Base-by-base conservation (phyloP, 2,329 filamentous ascomycete genomes). In the Colletotrichum graminicola region DNA sequence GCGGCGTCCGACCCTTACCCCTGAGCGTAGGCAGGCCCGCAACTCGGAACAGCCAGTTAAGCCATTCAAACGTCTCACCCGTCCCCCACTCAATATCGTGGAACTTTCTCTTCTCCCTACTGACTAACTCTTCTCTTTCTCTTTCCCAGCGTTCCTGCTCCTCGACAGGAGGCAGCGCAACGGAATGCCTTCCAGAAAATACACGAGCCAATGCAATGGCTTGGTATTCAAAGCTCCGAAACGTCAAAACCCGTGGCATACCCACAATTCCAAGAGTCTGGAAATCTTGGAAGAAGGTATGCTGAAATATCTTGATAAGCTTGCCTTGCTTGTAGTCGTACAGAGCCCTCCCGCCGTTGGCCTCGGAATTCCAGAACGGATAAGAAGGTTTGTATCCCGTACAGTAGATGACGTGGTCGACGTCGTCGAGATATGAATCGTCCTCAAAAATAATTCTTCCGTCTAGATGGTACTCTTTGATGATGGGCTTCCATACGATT, bases 201-300 rank as follows among this genome's bases (percentile, higher is more conserved):
- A 87, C 74, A 2, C 87, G 80, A 3, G 87, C 86, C 0, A 89
- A 77, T 1, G 87, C 86, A 51, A 88, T 79, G 1, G 85, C 86
- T 75, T 89, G 87, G 72, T 89, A 89, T 75, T 89, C 87, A 72
- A 88, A 88, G 45, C 84, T 85, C 8, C 87, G 77, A 67, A 88
- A 89, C 0, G 86, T 88, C 16, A 87, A 76, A 0, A 84, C 83
- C 0, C 86, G 82, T 1, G 86, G 87, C 7, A 88, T 75, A 0
- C 88, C 88, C 0, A 89, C 82, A 14, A 88, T 78, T 0, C 81
- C 88, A 0, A 90, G 77, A 0, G 84, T 86, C 0, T 82, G 77
- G 51, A 84, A 83, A 29, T 84, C 81, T 1, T 80, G 82, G 61
- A 87, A 82, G 76, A 89, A 89, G 0, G 86, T 88, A 75, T 89